These are phyloP conservation scores for Suhomyces panamericanus DNA, from an alignment of 1,139 yeast species.

Conservation along the genomic window DNA sequence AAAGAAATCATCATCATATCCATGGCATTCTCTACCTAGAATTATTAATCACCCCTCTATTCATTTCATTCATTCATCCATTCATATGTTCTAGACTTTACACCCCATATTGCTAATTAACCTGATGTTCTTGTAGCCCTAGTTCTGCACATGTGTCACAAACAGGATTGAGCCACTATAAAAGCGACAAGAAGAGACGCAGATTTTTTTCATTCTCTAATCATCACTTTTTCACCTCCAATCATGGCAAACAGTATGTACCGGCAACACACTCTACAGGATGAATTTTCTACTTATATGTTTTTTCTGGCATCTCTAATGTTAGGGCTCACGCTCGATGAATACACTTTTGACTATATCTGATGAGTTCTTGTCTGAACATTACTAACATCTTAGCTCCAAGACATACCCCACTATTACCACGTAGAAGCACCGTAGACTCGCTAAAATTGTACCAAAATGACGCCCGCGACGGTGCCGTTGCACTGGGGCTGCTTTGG, in stretches of 20 bases:
- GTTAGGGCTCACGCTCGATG: slow-evolving; percentile 64
- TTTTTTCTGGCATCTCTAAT: slow-evolving; percentile 77
- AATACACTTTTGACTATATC: slow-evolving; percentile 57
- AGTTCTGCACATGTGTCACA: no score
- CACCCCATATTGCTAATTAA: no score
- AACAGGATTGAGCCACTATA: slow-evolving; percentile 3
- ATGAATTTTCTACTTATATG: slow-evolving; percentile 43
- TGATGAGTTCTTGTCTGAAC: slow-evolving; percentile 27
- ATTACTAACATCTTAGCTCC: slow-evolving; percentile 1
- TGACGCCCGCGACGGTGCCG: neutral
- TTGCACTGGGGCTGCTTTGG: neutral
- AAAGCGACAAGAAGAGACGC: slow-evolving; percentile 1
- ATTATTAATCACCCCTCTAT: no score
- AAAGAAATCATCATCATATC: no score
- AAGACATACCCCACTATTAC: neutral
- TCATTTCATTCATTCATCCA: no score
- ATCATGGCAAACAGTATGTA: slow-evolving; percentile 5
- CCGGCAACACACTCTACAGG: slow-evolving; percentile 21
- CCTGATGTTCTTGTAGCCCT: no score
- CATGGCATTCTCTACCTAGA: no score
- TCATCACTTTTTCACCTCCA: slow-evolving; percentile 1
- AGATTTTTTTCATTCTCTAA: neutral
- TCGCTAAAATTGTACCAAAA: no score
- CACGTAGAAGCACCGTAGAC: no score
- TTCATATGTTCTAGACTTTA: no score